Evolutionary conservation across 1,284 basidiomycete genomes (phyloP).

Genomic region (Tausonia pullulans): DNA sequence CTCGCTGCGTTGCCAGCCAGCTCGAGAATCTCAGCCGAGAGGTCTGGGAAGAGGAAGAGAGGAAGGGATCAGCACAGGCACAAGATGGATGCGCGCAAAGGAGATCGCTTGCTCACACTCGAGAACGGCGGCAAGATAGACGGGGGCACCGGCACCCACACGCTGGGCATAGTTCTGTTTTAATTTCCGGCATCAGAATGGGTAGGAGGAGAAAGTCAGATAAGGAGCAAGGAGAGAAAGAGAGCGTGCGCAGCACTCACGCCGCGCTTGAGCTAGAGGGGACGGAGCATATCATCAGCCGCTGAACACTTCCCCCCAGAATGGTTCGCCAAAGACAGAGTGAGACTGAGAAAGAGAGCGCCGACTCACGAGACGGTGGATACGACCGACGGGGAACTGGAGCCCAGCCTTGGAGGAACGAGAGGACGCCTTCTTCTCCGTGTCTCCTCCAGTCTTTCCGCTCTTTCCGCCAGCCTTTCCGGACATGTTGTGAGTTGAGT

Average conservation of each 20-base stretch:
- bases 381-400: constrained; percentile 72
- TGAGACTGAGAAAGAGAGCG: too few species aligned
- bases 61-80: constrained; percentile 25
- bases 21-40: constrained; percentile 78
- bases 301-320: too few species aligned
- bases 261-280: too few species aligned
- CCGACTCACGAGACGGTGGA: constrained; percentile 65
- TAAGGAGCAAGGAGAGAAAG: too few species aligned
- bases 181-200: constrained; percentile 18
- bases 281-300: too few species aligned
- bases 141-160: constrained; percentile 43
- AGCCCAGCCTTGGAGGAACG: constrained; percentile 75
- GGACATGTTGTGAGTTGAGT: constrained; percentile 36
- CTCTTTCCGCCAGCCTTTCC: constrained; percentile 44
- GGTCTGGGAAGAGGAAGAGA: constrained; percentile 41
- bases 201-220: not conserved
- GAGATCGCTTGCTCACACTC: constrained; percentile 18
- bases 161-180: constrained; percentile 73
- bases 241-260: too few species aligned
- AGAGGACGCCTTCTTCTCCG: constrained; percentile 46
- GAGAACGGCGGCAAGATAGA: constrained; percentile 26
- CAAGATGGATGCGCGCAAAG: constrained; percentile 26
- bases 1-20: constrained; percentile 66
- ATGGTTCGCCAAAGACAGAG: too few species aligned
- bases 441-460: constrained; percentile 33